Percentiles rank a stretch among this genome's conserved stretches.
Conservation (phyloP, 257 asterid genomes). For the Plantago ovata region DNA sequence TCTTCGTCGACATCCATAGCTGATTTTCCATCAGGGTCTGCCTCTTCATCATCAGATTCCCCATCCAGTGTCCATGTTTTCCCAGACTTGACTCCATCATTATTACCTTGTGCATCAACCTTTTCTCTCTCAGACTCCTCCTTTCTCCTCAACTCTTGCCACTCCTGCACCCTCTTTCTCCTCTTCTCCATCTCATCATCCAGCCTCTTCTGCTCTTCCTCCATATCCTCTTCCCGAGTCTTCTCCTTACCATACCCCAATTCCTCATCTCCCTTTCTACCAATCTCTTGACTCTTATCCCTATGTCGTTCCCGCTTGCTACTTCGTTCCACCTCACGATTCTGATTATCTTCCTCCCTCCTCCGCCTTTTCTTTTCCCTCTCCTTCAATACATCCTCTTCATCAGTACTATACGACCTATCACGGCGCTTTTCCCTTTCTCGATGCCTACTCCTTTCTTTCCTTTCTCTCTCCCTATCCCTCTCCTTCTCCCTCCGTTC, state of each 20-base stretch:
- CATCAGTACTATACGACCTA: slow-evolving; percentile 50
- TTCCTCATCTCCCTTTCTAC: slow-evolving; percentile 40
- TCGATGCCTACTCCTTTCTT: slow-evolving; percentile 34
- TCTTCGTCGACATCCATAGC: slow-evolving; percentile 47
- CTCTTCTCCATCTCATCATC: slow-evolving; percentile 87
- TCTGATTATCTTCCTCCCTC: slow-evolving; percentile 54
- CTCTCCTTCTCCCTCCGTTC: slow-evolving; percentile 21
- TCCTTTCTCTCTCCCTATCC: slow-evolving; percentile 43
- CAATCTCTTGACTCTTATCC: slow-evolving; percentile 44
- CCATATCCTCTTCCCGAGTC: slow-evolving; percentile 65
- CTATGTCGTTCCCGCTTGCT: slow-evolving; percentile 34
- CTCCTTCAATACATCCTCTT: slow-evolving; percentile 40
- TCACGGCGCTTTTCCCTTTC: slow-evolving; percentile 49
- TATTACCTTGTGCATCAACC: slow-evolving; percentile 45
- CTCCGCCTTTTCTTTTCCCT: slow-evolving; percentile 63
- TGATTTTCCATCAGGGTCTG: slow-evolving; percentile 42
- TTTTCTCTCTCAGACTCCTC: slow-evolving; percentile 66
- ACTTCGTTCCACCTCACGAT: slow-evolving; percentile 40
- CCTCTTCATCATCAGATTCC: slow-evolving; percentile 88
- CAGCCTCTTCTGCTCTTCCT: slow-evolving; percentile 74
- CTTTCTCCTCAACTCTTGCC: slow-evolving; percentile 78
- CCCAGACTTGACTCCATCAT: slow-evolving; percentile 56
- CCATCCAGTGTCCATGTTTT: slow-evolving; percentile 89
- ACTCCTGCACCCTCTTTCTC: slow-evolving; percentile 89
- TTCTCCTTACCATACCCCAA: slow-evolving; percentile 34